Conservation (phyloP, 495 filamentous ascomycete species). For the Trichoderma asperelloides region DNA sequence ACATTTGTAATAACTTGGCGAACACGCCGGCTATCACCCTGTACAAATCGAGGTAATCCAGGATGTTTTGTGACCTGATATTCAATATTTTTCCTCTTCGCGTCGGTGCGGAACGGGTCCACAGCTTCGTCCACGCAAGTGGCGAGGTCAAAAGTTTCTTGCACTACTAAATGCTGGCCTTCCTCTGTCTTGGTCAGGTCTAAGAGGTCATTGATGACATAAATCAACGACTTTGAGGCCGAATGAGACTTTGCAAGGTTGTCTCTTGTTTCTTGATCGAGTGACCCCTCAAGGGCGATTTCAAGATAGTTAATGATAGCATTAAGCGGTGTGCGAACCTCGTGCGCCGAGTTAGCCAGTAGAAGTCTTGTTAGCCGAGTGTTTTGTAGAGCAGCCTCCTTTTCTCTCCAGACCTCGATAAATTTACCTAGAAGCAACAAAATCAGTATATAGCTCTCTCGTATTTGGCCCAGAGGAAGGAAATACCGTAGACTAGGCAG, state of each 20-base stretch:
- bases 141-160: slow-evolving; percentile 69
- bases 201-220: slow-evolving; percentile 91
- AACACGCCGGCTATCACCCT: slow-evolving; percentile 72
- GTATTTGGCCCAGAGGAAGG: slow-evolving; percentile 10
- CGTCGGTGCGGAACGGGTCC: slow-evolving; percentile 63
- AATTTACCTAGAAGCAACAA: slow-evolving; percentile 33
- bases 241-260: slow-evolving; percentile 83
- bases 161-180: slow-evolving; percentile 69
- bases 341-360: slow-evolving; percentile 87
- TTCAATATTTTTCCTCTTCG: slow-evolving; percentile 61
- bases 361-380: slow-evolving; percentile 74
- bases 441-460: background rate
- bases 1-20: slow-evolving; percentile 77
- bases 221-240: slow-evolving; percentile 91
- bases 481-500: slow-evolving; percentile 81
- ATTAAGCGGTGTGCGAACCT: slow-evolving; percentile 88
- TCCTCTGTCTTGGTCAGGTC: slow-evolving; percentile 88
- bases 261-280: slow-evolving; percentile 79
- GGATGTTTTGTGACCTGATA: slow-evolving; percentile 60
- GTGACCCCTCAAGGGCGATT: slow-evolving; percentile 76
- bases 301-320: slow-evolving; percentile 96
- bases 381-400: slow-evolving; percentile 74
- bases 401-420: slow-evolving; percentile 89
- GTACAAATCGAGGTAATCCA: slow-evolving; percentile 60
- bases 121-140: slow-evolving; percentile 68